Base-by-base conservation (phyloP, 257 asterid genomes). In the Lantana camara region DNA sequence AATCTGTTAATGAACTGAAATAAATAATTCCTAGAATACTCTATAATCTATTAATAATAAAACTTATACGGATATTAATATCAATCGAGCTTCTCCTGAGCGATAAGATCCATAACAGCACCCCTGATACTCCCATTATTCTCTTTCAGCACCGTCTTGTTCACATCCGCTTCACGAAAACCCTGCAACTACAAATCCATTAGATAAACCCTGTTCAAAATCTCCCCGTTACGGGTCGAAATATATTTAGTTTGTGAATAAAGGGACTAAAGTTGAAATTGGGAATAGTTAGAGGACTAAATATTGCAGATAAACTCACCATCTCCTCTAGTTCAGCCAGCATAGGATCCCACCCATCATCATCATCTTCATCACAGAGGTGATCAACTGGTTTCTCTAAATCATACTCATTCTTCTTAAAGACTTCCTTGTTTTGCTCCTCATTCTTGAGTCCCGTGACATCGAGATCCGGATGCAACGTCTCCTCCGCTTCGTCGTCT, bases 51-150 rank as follows among this genome's bases (percentile, higher is more conserved):
- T n/a, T n/a, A n/a, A n/a, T n/a, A n/a, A n/a, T n/a, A n/a, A n/a
- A n/a, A n/a, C n/a, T n/a, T 30, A 7, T 30, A 30, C 35, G 4
- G 35, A 35, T 35, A 35, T 35, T 35, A 4, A 35, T n/a, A n/a
- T 35, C 1, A 5, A 10, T 35, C 40, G 11, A 34, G 51, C 57
- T 34, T 60, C 80, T 85, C 90, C 5, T 73, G 79, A 16, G 82
- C 76, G 24, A 87, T 75, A 23, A 90, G 96, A 67, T 87, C 94
- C 98, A 93, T 80, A 19, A 87, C 96, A 8, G 81, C 91, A 1
- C 88, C 90, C 82, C 80, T 87, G 59, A 93, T 82, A 42, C 97
- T 87, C 60, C 96, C 91, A 8, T 81, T 80, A 56, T 89, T 87
- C 94, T 93, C 85, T 90, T 78, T 66, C 74, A 90, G 82, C 77